Conservation (phyloP, 345 rosid genomes). For the Gossypium sturtianum region DNA sequence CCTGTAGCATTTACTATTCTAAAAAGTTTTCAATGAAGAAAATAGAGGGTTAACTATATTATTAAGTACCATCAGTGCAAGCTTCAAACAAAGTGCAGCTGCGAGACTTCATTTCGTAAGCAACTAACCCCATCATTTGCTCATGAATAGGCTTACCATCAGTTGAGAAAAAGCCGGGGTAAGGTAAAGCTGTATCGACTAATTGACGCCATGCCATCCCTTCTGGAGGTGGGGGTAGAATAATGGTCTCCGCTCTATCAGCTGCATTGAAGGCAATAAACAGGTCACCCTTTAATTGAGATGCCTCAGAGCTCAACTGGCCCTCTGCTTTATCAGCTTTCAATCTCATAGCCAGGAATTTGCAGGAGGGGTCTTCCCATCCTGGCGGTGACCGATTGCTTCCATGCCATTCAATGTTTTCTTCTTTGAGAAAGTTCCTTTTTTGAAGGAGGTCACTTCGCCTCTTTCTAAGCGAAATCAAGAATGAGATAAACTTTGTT, state of each 20-base stretch:
- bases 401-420: conserved; percentile 77
- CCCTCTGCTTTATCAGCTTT: conserved; percentile 40
- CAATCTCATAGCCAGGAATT: conserved; percentile 68
- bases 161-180: conserved; percentile 67
- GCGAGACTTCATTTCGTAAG: conserved; percentile 69
- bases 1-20: neutral
- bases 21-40: conserved; percentile 9
- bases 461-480: conserved; percentile 54
- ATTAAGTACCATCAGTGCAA: conserved; percentile 26
- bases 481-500: conserved; percentile 62
- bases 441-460: conserved; percentile 69
- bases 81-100: conserved; percentile 86
- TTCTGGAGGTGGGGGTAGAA: conserved; percentile 47
- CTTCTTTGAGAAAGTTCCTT: conserved; percentile 51
- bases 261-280: conserved; percentile 66
- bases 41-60: conserved; percentile 9
- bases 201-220: conserved; percentile 63
- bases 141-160: conserved; percentile 48
- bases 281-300: conserved; percentile 39
- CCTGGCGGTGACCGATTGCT: conserved; percentile 57
- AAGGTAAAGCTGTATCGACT: conserved; percentile 80
- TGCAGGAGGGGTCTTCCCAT: conserved; percentile 68
- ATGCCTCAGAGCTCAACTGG: conserved; percentile 24
- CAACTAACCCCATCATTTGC: conserved; percentile 37
- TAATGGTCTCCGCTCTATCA: conserved; percentile 33